Evolutionary conservation across 1,284 basidiomycete species (phyloP).

Genomic region (Trametes hirsuta): DNA sequence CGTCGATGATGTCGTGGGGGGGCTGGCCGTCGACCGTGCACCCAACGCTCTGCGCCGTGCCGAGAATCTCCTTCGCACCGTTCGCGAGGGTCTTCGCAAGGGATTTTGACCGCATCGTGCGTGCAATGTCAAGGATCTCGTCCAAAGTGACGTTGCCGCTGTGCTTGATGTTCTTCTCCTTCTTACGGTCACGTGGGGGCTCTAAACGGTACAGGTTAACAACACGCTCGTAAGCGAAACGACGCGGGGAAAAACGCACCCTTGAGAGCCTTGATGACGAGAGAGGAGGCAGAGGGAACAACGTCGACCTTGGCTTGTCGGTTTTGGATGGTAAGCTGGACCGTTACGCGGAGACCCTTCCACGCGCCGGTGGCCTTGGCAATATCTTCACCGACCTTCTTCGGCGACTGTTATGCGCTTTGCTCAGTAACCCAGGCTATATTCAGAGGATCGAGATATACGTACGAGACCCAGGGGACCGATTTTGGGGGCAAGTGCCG

Average conservation of each 20-base stretch:
- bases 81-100: slow-evolving; percentile 91
- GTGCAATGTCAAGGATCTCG: slow-evolving; percentile 94
- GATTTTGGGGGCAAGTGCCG: slow-evolving; percentile 99
- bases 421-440: slow-evolving; percentile 1
- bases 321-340: slow-evolving; percentile 99
- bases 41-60: slow-evolving; percentile 92
- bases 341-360: slow-evolving; percentile 99
- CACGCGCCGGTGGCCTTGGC: slow-evolving; percentile 98
- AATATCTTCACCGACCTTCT: slow-evolving; percentile 99
- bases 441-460: background rate
- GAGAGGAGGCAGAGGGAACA: slow-evolving; percentile 96
- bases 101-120: slow-evolving; percentile 96
- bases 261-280: slow-evolving; percentile 99
- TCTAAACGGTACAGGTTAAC: slow-evolving; percentile 50
- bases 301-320: slow-evolving; percentile 98
- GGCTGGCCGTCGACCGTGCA: slow-evolving; percentile 96
- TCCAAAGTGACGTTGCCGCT: slow-evolving; percentile 94
- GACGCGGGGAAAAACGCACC: slow-evolving; percentile 51
- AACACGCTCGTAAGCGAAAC: background rate
- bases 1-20: slow-evolving; percentile 95
- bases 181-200: slow-evolving; percentile 99
- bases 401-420: slow-evolving; percentile 79
- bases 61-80: slow-evolving; percentile 93
- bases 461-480: slow-evolving; percentile 99
- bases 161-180: slow-evolving; percentile 99